Percentiles rank a stretch among this genome's conserved stretches.
Conservation (phyloP, 1,139 yeast species). For the Suhomyces bokatorum region DNA sequence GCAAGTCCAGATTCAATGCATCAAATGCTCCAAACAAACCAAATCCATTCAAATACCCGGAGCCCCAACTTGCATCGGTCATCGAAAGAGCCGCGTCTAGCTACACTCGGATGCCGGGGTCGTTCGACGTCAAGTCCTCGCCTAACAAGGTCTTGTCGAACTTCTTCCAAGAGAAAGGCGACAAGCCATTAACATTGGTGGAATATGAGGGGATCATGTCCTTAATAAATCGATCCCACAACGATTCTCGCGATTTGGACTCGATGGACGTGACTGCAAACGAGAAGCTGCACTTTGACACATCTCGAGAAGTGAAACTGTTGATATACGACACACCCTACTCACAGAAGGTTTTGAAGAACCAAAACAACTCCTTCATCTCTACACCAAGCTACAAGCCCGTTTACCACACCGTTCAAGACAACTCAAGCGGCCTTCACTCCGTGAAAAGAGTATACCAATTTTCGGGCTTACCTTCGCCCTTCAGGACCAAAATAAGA, state of each 20-base stretch:
- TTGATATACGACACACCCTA: constrained; percentile 21
- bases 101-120: constrained; percentile 11
- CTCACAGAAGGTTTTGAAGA: constrained; percentile 25
- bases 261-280: background rate
- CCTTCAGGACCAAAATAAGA: constrained; percentile 55
- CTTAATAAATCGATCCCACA: constrained; percentile 29
- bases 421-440: constrained; percentile 32
- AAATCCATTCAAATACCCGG: constrained; percentile 16
- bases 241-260: constrained; percentile 4
- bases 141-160: constrained; percentile 63
- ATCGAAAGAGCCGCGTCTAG: background rate
- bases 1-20: background rate
- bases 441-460: constrained; percentile 56
- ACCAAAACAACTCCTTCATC: constrained; percentile 12
- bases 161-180: constrained; percentile 78
- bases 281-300: background rate
- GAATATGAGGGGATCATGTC: constrained; percentile 87
- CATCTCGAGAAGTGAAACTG: constrained; percentile 7
- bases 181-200: constrained; percentile 66
- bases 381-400: constrained; percentile 46
- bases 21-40: background rate
- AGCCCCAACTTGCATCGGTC: constrained; percentile 2
- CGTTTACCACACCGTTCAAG: constrained; percentile 34
- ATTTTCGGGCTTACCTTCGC: constrained; percentile 65
- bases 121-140: constrained; percentile 16